Percentiles rank a stretch among this genome's conserved stretches.
Evolutionary conservation across 2,329 filamentous ascomycete genomes (phyloP).

Genomic region (Colletotrichum horii): DNA sequence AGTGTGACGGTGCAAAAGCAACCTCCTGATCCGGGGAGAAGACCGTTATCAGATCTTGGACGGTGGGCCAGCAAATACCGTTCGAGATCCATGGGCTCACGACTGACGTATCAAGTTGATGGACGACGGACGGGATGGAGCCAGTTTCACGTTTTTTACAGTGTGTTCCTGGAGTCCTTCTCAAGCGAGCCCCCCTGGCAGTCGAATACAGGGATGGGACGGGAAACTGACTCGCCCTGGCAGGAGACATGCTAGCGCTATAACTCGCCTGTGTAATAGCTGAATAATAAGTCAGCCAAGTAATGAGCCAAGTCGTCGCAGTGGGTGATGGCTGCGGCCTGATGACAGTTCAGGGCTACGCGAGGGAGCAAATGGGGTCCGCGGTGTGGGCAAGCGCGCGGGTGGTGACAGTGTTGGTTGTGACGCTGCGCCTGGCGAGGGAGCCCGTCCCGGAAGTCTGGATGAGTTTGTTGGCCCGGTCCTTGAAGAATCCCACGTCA

Average conservation of each 20-base stretch:
- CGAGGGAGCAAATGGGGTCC: not conserved
- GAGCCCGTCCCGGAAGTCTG: constrained; percentile 10
- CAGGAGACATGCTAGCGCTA: not conserved
- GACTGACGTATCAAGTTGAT: constrained; percentile 12
- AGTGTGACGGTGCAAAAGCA: not conserved
- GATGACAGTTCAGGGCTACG: not conserved
- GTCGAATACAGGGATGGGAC: not conserved
- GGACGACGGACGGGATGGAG: not conserved
- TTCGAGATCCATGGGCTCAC: not conserved
- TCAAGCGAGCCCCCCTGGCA: not conserved
- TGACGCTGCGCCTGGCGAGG: not conserved
- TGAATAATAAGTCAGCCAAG: not conserved
- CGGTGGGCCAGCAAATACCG: not conserved
- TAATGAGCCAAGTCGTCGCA: not conserved
- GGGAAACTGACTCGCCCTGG: constrained; percentile 9
- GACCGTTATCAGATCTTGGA: constrained; percentile 17
- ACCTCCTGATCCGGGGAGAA: constrained; percentile 4
- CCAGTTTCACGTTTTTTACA: not conserved
- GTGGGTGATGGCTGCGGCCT: not conserved
- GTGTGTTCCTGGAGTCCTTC: not conserved
- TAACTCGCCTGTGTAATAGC: not conserved
- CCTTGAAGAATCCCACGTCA: not conserved
- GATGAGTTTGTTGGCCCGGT: constrained; percentile 1
- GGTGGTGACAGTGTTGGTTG: not conserved
- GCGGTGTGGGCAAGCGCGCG: constrained; percentile 8